Evolutionary conservation across 1,284 basidiomycete genomes (phyloP), one percentile per base, ranked within the genome.

Genomic region (Apiotrichum veenhuisii): DNA sequence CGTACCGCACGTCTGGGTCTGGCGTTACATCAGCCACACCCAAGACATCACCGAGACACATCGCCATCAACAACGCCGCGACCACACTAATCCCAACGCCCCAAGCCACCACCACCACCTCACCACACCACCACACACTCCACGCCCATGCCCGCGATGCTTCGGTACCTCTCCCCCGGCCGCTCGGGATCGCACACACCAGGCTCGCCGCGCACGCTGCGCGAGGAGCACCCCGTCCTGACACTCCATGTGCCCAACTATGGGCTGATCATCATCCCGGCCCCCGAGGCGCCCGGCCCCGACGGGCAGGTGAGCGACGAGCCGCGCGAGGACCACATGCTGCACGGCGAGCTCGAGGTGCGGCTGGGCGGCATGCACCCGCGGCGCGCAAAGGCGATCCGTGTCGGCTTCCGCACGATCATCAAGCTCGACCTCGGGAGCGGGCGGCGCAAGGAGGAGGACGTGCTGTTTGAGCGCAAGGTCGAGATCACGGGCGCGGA

Each of bases 401-500:
- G 62, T 34, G 62, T 63, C 18, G 62, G 58, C 0, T 38, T 63
- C 17, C 50, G 56, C 15, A 53, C 53, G 1, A 47, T 50, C 36
- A 55, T 63, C 45, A 52, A 50, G 11, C 55, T 60, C 34, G 58
- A 63, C 44, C 46, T 63, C 26, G 58, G 56, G 4, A 34, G 17
- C 9, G 51, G 50, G 1, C 51, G 54, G 25, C 52, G 46, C 36
- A 34, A 44, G 34, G 59, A 61, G 22, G 55, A 64, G 41, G 61
- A 62, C 47, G 52, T 55, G 17, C 43, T 63, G 23, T 60, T 63
- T 37, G 54, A 63, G 43, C 58, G 62, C 49, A 60, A 60, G 41
- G 55, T 63, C 26, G 62, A 63, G 51, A 63, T 63, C 14, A 43
- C 52, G 5, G 52, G 55, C 17, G 62, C 58, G 25, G 63, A 49